A percentile compares a stretch with the other conserved stretches of the same genome.
Evolutionary conservation across 495 filamentous ascomycete genomes (phyloP).

Genomic region (Jackrogersella multiformis): DNA sequence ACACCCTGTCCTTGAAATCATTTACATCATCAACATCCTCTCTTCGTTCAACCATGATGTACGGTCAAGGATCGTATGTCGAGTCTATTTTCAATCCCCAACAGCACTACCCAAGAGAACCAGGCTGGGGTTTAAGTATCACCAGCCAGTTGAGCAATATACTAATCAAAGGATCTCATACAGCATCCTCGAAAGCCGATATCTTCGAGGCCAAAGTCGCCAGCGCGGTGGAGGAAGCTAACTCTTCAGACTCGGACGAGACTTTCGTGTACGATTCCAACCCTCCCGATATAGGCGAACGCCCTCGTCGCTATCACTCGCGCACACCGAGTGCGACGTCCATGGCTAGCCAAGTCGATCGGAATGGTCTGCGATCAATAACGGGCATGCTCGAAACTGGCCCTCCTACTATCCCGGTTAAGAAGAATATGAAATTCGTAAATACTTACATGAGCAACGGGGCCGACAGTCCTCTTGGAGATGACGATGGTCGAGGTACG

Average conservation of each 20-base stretch:
- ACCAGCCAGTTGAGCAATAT: slow-evolving; percentile 54
- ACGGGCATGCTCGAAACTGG: slow-evolving; percentile 69
- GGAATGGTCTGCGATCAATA: slow-evolving; percentile 67
- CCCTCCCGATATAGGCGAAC: slow-evolving; percentile 81
- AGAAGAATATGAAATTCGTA: slow-evolving; percentile 99
- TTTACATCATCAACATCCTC: slow-evolving; percentile 40
- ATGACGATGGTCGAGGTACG: slow-evolving; percentile 69
- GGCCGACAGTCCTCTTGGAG: slow-evolving; percentile 67
- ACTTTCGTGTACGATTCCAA: slow-evolving; percentile 99
- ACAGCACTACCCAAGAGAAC: slow-evolving; percentile 23
- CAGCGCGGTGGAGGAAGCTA: slow-evolving; percentile 88
- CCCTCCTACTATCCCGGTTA: slow-evolving; percentile 74
- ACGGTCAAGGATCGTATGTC: slow-evolving; percentile 53
- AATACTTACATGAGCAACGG: slow-evolving; percentile 75
- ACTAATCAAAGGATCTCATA: slow-evolving; percentile 60
- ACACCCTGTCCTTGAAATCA: slow-evolving; percentile 51
- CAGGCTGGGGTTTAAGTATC: slow-evolving; percentile 42
- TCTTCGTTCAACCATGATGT: slow-evolving; percentile 42
- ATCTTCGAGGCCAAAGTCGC: slow-evolving; percentile 97
- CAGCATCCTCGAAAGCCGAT: slow-evolving; percentile 94
- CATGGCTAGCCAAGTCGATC: slow-evolving; percentile 81
- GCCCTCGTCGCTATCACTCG: slow-evolving; percentile 88
- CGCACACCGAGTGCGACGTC: slow-evolving; percentile 95
- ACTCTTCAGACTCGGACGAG: slow-evolving; percentile 96
- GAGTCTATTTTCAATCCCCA: slow-evolving; percentile 35